phyloP scores from a whole-genome alignment of 768 basidiomycete genomes.

The Leucocoprinus leucothites region DNA sequence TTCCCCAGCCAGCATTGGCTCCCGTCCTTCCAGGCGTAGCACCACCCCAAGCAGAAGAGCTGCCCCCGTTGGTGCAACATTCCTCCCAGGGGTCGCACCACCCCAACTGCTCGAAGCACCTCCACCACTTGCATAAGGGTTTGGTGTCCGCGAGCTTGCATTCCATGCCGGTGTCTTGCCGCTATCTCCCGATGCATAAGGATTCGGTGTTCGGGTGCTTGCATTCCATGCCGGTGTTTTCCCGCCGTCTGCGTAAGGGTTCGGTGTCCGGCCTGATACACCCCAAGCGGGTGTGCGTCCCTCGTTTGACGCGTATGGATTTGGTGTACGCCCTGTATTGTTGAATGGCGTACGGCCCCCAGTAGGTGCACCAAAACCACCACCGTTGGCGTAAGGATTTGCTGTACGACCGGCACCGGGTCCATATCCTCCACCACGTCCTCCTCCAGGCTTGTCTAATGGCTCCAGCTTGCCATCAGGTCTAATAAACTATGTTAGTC shows the following conservation, averaged over 20 bases:
- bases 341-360: conserved; percentile 31
- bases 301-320: conserved; percentile 56
- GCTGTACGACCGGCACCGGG: conserved; percentile 22
- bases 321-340: conserved; percentile 54
- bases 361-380: conserved; percentile 20
- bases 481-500: conserved; percentile 28
- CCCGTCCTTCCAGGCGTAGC: conserved; percentile 36
- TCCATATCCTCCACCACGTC: conserved; percentile 16
- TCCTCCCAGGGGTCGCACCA: conserved; percentile 40
- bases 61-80: conserved; percentile 21
- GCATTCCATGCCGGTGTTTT: conserved; percentile 66
- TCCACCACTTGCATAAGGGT: conserved; percentile 59
- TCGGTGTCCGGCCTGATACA: conserved; percentile 60
- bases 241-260: conserved; percentile 62
- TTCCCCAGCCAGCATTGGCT: conserved; percentile 19
- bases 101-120: conserved; percentile 33
- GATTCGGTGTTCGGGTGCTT: conserved; percentile 68
- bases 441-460: conserved; percentile 35
- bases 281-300: conserved; percentile 58
- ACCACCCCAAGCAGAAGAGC: conserved; percentile 40
- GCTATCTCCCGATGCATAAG: conserved; percentile 46
- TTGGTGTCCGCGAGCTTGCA: conserved; percentile 62
- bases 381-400: conserved; percentile 31
- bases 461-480: conserved; percentile 53
- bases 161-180: conserved; percentile 71